These are phyloP conservation scores for Boeremia lycopersici DNA, from an alignment of 2,329 filamentous ascomycete genomes.

Conservation along the genomic window DNA sequence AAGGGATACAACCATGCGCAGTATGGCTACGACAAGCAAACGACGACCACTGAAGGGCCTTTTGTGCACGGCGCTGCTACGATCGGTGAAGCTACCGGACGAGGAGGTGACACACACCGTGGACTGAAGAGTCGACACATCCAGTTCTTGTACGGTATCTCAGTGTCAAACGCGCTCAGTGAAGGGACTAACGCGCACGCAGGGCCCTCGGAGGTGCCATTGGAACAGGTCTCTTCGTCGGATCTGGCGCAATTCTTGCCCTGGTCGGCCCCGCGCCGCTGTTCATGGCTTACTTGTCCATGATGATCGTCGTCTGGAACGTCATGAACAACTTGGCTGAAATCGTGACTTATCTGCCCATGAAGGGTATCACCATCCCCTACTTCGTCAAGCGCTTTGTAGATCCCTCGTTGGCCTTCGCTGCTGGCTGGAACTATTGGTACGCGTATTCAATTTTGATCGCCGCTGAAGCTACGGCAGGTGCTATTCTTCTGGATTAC, in stretches of 20 bases:
- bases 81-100: constrained; percentile 35
- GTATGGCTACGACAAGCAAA: constrained; percentile 27
- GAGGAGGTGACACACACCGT: constrained; percentile 43
- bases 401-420: constrained; percentile 53
- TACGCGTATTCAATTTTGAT: constrained; percentile 46
- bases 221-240: constrained; percentile 46
- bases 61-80: constrained; percentile 36
- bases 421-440: constrained; percentile 40
- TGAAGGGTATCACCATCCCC: constrained; percentile 47
- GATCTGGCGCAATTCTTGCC: constrained; percentile 41
- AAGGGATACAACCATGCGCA: constrained; percentile 26
- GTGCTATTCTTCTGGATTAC: constrained; percentile 43
- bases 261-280: constrained; percentile 42
- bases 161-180: background rate
- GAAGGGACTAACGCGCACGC: constrained; percentile 28
- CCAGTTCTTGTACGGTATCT: constrained; percentile 39
- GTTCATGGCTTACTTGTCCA: constrained; percentile 47
- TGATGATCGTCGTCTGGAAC: constrained; percentile 48
- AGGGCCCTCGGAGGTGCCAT: constrained; percentile 67
- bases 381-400: constrained; percentile 52
- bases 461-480: constrained; percentile 43
- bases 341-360: constrained; percentile 49
- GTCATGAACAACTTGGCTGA: constrained; percentile 51
- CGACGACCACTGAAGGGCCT: constrained; percentile 26
- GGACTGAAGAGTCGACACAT: constrained; percentile 48